Evolutionary conservation across 495 filamentous ascomycete species (phyloP), one percentile per base, ranked within the genome.

Genomic region (Talaromyces stipitatus): DNA sequence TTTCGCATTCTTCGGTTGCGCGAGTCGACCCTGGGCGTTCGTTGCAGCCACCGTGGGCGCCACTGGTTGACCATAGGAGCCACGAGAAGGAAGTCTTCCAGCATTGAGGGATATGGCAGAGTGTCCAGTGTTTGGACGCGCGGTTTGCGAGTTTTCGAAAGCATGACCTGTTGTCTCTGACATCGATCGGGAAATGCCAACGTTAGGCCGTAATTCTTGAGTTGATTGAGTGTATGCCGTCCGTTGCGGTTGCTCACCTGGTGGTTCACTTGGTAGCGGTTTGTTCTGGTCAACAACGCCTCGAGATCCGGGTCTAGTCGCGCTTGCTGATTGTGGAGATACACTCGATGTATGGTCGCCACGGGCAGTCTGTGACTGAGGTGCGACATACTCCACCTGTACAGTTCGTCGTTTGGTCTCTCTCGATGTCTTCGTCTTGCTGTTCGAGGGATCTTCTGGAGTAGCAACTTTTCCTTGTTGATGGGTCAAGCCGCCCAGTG

Each of bases 321-420:
- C 30, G 10, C 29, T 54, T 10, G 52, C 54, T 46, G 62, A 58
- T 30, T 65, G 23, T 52, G 58, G 22, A n/a, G 65, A 47, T 60
- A 63, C 48, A 33, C 60, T 57, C 41, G 61, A 18, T 60, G 55
- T 16, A 7, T 64, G 53, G 59, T 89, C 86, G 50, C 85, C 87
- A 62, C 88, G 72, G 2, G 74, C 69, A 4, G 94, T 97, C 60
- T 90, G 84, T 16, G 89, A 94, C 28, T 85, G 84, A 33, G 94
- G 95, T 38, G 90, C 87, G 51, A 99, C 95, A 75, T 99, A 99
- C 73, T 99, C 94, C 11, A 97, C 90, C 71, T 99, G 94, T 1
- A 99, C 91, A 0, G 94, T 99, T 55, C 91, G 82, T 33, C 94
- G 85, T 71, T 97, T 98, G 61, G 87, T 86, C 64, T 97, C 94